Evolutionary conservation across 1,139 yeast species (phyloP).

Genomic region (Schwanniomyces etchellsii): DNA sequence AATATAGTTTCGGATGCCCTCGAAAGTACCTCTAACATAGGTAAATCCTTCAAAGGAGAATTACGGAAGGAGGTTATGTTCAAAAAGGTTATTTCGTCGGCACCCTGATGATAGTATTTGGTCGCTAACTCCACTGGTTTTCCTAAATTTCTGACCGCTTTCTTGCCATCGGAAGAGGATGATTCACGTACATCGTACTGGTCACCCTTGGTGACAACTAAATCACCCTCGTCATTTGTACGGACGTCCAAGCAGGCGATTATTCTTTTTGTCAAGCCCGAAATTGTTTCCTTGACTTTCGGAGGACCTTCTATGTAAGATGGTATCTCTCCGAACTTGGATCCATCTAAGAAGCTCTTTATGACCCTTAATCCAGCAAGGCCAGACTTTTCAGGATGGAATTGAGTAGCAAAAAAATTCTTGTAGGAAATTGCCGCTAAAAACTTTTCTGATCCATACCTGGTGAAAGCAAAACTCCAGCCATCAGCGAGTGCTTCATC

Average conservation of each 20-base stretch:
- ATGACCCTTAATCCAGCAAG: conserved; percentile 77
- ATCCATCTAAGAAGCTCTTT: conserved; percentile 60
- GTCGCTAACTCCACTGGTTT: conserved; percentile 94
- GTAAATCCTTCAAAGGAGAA: conserved; percentile 85
- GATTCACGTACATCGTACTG: conserved; percentile 94
- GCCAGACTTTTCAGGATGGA: conserved; percentile 97
- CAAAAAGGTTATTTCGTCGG: conserved; percentile 91
- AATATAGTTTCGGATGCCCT: conserved; percentile 84
- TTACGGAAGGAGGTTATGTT: conserved; percentile 94
- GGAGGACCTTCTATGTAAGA: conserved; percentile 6
- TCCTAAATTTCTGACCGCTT: conserved; percentile 75
- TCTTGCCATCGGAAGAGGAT: conserved; percentile 32
- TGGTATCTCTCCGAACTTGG: conserved; percentile 18
- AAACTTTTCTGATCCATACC: conserved; percentile 74
- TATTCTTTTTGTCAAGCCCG: conserved; percentile 81
- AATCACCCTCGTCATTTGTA: conserved; percentile 86
- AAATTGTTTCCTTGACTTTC: conserved; percentile 16
- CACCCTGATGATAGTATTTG: conserved; percentile 86
- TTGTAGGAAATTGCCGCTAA: conserved; percentile 77
- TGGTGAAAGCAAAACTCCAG: conserved; percentile 72
- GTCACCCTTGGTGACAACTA: conserved; percentile 96
- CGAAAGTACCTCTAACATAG: conserved; percentile 86
- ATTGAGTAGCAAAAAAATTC: conserved; percentile 89
- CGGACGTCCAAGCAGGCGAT: conserved; percentile 98
- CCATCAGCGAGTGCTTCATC: conserved; percentile 39